Evolutionary conservation across 306 rosid genomes (phyloP).

Genomic region (Trifolium dubium): DNA sequence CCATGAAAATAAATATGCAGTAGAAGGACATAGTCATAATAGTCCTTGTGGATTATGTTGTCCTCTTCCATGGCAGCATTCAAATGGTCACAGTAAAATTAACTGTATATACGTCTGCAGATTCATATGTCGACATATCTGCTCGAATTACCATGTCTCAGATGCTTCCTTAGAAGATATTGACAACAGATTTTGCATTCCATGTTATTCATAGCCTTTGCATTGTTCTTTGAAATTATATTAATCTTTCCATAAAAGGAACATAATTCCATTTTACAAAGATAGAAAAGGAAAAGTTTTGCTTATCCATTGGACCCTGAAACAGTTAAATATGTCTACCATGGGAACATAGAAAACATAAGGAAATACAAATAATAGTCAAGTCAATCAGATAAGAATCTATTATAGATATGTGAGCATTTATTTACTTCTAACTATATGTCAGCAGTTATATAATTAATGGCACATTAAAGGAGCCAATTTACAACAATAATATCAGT

Average conservation of each 20-base stretch:
- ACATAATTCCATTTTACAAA: background rate
- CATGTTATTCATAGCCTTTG: background rate
- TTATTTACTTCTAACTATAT: conserved; percentile 30
- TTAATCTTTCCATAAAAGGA: background rate
- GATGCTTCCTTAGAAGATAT: conserved; percentile 29
- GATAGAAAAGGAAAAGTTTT: background rate
- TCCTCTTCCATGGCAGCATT: conserved; percentile 1
- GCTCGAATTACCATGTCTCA: background rate
- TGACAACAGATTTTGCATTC: conserved; percentile 5
- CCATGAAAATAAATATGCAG: conserved; percentile 19
- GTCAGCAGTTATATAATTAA: conserved; percentile 6
- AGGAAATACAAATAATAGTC: background rate
- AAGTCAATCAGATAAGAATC: conserved; percentile 4
- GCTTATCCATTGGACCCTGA: background rate
- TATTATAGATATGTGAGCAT: conserved; percentile 11
- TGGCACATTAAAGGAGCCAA: conserved; percentile 22
- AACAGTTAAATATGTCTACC: conserved; percentile 13
- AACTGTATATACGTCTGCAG: conserved; percentile 10
- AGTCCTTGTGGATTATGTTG: too few relatives aligned
- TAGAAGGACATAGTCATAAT: conserved; percentile 10
- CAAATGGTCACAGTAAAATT: conserved; percentile 9
- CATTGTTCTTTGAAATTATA: conserved; percentile 11
- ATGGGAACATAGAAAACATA: conserved; percentile 4
- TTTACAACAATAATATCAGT: conserved; percentile 29
- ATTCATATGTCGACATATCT: conserved; percentile 1